Evolutionary conservation across 768 basidiomycete genomes (phyloP).

Genomic region (Mrakia gelida): DNA sequence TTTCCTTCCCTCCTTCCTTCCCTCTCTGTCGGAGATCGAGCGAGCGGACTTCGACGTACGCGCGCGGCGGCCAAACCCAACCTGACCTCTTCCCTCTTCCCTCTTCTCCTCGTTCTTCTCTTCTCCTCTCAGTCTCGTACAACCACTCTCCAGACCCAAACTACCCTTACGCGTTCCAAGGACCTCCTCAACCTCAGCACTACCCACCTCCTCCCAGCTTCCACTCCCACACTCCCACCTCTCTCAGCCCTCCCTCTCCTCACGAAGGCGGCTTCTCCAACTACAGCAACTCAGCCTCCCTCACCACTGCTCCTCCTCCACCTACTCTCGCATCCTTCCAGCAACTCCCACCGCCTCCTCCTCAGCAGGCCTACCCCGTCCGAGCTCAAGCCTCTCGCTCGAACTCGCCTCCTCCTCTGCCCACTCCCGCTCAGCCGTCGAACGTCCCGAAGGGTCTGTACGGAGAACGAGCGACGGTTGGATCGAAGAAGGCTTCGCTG

Average conservation of each 20-base stretch:
- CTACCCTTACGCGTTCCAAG: background rate
- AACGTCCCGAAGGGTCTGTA: slow-evolving; percentile 9
- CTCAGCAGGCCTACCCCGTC: background rate
- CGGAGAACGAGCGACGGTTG: background rate
- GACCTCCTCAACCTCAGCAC: background rate
- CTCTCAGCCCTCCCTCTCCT: background rate
- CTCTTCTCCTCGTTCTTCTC: background rate
- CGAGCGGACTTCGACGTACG: too few species aligned
- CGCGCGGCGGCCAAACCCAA: too few species aligned
- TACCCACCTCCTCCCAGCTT: background rate
- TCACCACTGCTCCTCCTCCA: background rate
- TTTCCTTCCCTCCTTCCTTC: background rate
- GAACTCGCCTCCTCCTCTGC: background rate
- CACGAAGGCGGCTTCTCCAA: background rate
- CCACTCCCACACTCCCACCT: background rate
- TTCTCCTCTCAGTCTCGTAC: background rate
- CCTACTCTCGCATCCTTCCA: background rate
- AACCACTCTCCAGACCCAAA: background rate
- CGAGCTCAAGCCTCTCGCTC: background rate
- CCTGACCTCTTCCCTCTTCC: too few species aligned
- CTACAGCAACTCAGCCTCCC: background rate
- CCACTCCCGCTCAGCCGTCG: background rate
- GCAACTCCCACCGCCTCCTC: background rate
- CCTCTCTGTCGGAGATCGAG: too few species aligned
- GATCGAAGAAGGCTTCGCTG: slow-evolving; percentile 13